Percentiles rank a stretch among this genome's conserved stretches.
Evolutionary conservation across 2,329 filamentous ascomycete species (phyloP).

Genomic region (Aspergillaceae sp.): DNA sequence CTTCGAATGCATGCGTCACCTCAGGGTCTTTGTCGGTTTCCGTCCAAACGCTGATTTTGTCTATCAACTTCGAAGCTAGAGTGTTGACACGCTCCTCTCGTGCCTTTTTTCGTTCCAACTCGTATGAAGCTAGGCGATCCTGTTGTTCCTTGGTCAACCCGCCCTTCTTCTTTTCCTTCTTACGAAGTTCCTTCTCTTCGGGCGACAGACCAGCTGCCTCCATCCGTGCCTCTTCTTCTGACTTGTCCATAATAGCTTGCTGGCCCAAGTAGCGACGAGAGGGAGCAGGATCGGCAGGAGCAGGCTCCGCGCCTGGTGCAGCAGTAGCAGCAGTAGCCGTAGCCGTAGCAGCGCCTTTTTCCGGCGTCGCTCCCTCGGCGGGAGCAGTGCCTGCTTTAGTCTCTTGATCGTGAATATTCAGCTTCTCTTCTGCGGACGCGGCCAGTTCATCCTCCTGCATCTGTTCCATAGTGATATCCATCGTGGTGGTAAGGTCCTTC

Average conservation of each 20-base stretch:
- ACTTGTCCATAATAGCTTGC: constrained; percentile 78
- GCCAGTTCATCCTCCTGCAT: constrained; percentile 61
- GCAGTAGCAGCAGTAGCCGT: constrained; percentile 47
- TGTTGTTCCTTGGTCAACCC: constrained; percentile 84
- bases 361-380: constrained; percentile 12
- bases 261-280: constrained; percentile 58
- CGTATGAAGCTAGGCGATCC: constrained; percentile 81
- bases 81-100: constrained; percentile 85
- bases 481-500: constrained; percentile 95
- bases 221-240: constrained; percentile 65
- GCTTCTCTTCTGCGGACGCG: constrained; percentile 43
- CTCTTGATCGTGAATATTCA: constrained; percentile 38
- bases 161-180: constrained; percentile 83
- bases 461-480: constrained; percentile 90
- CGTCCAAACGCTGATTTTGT: constrained; percentile 89
- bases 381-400: constrained; percentile 34
- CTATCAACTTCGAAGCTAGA: constrained; percentile 73
- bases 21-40: constrained; percentile 86
- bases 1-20: constrained; percentile 81
- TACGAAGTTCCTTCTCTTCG: constrained; percentile 66
- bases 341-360: constrained; percentile 38
- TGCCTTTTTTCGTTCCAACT: constrained; percentile 72
- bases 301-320: constrained; percentile 9
- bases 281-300: constrained; percentile 2
- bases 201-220: constrained; percentile 57